Conservation (phyloP, 2,329 filamentous ascomycete genomes). For the Esteya vermicola region DNA sequence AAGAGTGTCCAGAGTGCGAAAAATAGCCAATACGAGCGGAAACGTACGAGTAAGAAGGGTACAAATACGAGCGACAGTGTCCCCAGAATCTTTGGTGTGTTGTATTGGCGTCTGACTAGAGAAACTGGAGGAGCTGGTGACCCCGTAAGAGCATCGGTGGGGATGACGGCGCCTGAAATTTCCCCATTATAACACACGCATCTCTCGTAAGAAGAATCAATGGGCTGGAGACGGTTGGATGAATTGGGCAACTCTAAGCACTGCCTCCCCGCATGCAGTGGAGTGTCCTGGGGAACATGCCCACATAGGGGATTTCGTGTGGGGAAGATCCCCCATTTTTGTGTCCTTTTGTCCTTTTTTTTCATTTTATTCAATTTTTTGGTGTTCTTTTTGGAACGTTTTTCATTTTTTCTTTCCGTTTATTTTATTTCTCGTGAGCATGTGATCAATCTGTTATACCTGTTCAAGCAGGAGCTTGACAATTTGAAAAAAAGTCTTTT, state of each 20-base stretch:
- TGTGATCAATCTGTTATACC: not conserved
- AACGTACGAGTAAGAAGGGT: no score
- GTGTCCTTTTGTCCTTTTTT: not conserved
- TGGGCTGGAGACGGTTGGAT: no score
- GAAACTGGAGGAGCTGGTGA: no score
- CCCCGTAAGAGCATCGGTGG: no score
- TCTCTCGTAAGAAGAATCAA: no score
- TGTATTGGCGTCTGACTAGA: no score
- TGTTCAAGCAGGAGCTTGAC: not conserved
- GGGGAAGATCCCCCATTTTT: not conserved
- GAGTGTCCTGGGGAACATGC: not conserved
- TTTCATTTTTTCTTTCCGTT: no score
- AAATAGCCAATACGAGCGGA: no score
- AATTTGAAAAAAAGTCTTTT: not conserved
- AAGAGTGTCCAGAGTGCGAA: no score
- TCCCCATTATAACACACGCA: not conserved
- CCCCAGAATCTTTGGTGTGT: no score
- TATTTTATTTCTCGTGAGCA: not conserved
- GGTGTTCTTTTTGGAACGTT: not conserved
- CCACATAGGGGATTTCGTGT: not conserved
- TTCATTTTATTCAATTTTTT: not conserved
- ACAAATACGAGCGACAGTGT: no score
- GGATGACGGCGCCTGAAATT: no score
- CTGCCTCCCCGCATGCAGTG: not conserved
- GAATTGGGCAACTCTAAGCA: not conserved